A percentile compares a stretch with the other conserved stretches of the same genome.
phyloP scores from a whole-genome alignment of 805 yeast species.

The Monosporozyma yasuniensis region DNA sequence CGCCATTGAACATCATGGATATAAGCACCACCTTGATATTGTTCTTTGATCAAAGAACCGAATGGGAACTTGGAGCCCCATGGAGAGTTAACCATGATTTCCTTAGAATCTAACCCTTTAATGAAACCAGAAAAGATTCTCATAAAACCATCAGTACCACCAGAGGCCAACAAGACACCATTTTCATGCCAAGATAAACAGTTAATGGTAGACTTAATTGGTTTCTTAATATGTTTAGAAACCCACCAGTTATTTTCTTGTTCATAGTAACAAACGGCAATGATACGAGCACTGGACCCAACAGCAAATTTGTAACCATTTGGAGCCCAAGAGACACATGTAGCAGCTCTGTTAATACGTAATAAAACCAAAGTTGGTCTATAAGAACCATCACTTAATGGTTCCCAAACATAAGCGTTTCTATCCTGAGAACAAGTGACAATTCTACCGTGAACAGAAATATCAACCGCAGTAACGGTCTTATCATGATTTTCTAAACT shows the following conservation, averaged over 20 bases:
- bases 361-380: slow-evolving; percentile 88
- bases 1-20: slow-evolving; percentile 84
- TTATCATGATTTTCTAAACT: slow-evolving; percentile 80
- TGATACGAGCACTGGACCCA: slow-evolving; percentile 87
- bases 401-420: slow-evolving; percentile 95
- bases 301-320: slow-evolving; percentile 93
- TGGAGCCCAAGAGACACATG: slow-evolving; percentile 91
- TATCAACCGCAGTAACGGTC: slow-evolving; percentile 88
- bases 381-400: slow-evolving; percentile 47
- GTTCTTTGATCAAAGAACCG: slow-evolving; percentile 49
- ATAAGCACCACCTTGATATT: slow-evolving; percentile 75
- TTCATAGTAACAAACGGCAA: slow-evolving; percentile 94
- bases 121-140: slow-evolving; percentile 83
- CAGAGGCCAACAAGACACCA: slow-evolving; percentile 76
- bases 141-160: slow-evolving; percentile 89
- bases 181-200: slow-evolving; percentile 90
- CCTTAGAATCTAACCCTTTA: slow-evolving; percentile 76
- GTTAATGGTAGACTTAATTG: slow-evolving; percentile 80
- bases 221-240: slow-evolving; percentile 91
- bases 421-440: slow-evolving; percentile 97
- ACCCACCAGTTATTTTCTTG: slow-evolving; percentile 99
- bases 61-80: slow-evolving; percentile 97
- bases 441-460: slow-evolving; percentile 78
- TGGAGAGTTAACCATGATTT: slow-evolving; percentile 41
- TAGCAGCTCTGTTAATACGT: slow-evolving; percentile 92